Conservation (phyloP, 345 rosid genomes). For the Capsella bursapastoris region DNA sequence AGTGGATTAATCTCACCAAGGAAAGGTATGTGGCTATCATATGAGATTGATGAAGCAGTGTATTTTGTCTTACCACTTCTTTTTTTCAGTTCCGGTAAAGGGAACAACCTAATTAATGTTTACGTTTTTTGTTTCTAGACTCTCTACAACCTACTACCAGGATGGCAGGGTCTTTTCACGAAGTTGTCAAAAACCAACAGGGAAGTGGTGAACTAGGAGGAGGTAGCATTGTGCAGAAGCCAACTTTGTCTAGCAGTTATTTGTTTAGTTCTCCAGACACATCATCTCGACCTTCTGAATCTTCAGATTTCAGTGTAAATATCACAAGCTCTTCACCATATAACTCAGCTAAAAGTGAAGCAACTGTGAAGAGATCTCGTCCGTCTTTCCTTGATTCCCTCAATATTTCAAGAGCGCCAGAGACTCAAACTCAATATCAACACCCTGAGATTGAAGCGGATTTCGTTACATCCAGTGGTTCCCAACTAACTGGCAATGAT, state of each 20-base stretch:
- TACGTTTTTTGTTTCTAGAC: slow-evolving; percentile 48
- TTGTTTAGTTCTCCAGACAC: slow-evolving; percentile 46
- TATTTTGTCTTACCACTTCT: slow-evolving; percentile 7
- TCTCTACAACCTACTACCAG: slow-evolving; percentile 47
- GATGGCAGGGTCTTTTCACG: slow-evolving; percentile 49
- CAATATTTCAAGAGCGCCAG: slow-evolving; percentile 62
- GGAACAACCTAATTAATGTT: slow-evolving; percentile 32
- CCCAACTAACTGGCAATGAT: slow-evolving; percentile 49
- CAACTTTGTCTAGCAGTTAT: slow-evolving; percentile 49
- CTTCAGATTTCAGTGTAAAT: slow-evolving; percentile 53
- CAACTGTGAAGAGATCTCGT: slow-evolving; percentile 65
- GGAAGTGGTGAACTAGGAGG: slow-evolving; percentile 44
- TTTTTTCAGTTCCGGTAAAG: slow-evolving; percentile 16
- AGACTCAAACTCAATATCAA: slow-evolving; percentile 49
- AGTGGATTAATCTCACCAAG: slow-evolving; percentile 44
- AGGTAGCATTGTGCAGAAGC: slow-evolving; percentile 50
- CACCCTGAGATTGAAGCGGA: slow-evolving; percentile 47
- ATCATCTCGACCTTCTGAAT: slow-evolving; percentile 50
- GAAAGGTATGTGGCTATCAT: slow-evolving; percentile 46
- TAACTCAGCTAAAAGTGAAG: slow-evolving; percentile 54
- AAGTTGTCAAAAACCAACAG: slow-evolving; percentile 45
- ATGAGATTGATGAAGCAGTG: slow-evolving; percentile 28
- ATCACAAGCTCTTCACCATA: slow-evolving; percentile 50
- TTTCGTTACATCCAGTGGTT: slow-evolving; percentile 44
- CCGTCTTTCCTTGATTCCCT: slow-evolving; percentile 94